These are phyloP conservation scores for Boechera stricta DNA, from an alignment of 345 rosid species.

Conservation along the genomic window DNA sequence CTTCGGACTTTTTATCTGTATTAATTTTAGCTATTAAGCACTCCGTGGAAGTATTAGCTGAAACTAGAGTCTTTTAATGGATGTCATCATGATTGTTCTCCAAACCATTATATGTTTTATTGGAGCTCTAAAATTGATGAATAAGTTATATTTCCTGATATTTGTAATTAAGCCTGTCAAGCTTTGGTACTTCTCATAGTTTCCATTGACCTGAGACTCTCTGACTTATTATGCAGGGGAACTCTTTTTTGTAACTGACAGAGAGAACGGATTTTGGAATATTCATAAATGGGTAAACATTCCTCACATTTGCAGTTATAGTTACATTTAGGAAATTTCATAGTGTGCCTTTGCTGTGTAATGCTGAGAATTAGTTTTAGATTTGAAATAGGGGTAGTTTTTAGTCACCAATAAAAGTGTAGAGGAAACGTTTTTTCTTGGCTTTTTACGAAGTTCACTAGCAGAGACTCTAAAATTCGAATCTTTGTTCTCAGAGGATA, in stretches of 20 bases:
- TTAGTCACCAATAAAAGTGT: neutral
- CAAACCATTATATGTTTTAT: neutral
- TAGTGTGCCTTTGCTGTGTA: slow-evolving; percentile 9
- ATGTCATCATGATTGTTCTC: neutral
- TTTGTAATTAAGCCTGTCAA: neutral
- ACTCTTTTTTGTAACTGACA: slow-evolving; percentile 79
- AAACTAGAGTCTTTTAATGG: slow-evolving; percentile 13
- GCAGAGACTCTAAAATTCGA: neutral
- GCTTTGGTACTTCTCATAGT: neutral
- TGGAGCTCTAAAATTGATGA: slow-evolving; percentile 1
- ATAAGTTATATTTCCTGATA: neutral
- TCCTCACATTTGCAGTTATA: slow-evolving; percentile 10
- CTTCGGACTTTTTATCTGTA: neutral
- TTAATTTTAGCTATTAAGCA: neutral
- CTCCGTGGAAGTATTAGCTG: neutral
- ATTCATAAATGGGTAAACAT: slow-evolving; percentile 84
- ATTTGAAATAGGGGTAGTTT: neutral
- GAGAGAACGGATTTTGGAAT: slow-evolving; percentile 90
- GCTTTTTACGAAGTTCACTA: neutral
- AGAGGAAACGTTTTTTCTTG: neutral
- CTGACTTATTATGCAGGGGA: slow-evolving; percentile 66
- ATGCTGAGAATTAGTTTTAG: slow-evolving; percentile 15
- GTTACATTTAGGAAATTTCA: slow-evolving; percentile 10
- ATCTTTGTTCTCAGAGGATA: neutral
- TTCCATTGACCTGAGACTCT: slow-evolving; percentile 20